These are phyloP conservation scores for Citrus hindsii DNA, from an alignment of 345 rosid species.

Conservation along the genomic window DNA sequence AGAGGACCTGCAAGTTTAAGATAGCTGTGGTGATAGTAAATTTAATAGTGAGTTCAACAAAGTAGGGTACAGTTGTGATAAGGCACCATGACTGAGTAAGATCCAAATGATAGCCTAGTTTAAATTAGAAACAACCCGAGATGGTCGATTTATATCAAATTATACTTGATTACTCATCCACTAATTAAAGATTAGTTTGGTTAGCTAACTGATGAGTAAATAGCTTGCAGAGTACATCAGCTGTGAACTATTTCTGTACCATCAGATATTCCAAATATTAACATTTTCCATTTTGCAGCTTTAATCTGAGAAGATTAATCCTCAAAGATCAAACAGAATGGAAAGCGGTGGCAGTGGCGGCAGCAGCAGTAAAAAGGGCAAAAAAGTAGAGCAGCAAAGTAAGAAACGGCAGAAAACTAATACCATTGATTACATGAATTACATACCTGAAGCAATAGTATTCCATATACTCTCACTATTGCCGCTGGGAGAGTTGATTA, in stretches of 20 bases:
- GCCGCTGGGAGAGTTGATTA: constrained; percentile 9
- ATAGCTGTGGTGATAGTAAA: neutral
- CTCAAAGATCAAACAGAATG: neutral
- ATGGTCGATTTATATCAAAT: neutral
- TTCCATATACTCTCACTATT: constrained; percentile 20
- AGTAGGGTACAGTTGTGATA: neutral
- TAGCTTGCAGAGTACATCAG: neutral
- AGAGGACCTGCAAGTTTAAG: neutral
- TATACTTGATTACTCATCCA: neutral
- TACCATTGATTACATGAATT: constrained; percentile 16
- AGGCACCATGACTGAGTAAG: neutral
- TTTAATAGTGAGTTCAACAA: neutral
- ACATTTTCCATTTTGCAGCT: neutral
- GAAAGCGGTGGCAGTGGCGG: neutral
- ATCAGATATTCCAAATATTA: neutral
- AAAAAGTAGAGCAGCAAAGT: neutral
- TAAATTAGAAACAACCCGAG: neutral
- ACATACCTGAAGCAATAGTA: constrained; percentile 15
- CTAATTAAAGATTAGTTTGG: neutral
- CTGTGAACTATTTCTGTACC: neutral
- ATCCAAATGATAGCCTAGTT: neutral
- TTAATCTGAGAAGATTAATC: neutral
- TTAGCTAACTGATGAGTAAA: neutral
- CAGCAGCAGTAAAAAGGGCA: neutral
- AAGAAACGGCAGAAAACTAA: neutral